phyloP scores from a whole-genome alignment of 1,284 basidiomycete species.

The Moniliophthora roreri region DNA sequence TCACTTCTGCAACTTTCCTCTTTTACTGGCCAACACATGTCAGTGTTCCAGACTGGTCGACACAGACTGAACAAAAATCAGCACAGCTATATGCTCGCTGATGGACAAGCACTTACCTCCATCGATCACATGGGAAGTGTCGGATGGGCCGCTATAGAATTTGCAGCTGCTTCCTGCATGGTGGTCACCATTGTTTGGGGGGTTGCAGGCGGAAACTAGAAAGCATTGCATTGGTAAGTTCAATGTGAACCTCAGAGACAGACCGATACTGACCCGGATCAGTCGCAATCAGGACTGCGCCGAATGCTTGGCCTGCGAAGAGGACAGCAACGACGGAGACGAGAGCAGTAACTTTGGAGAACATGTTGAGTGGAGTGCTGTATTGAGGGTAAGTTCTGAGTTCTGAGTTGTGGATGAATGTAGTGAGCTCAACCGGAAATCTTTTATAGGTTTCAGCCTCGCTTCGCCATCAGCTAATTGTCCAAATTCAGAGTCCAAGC shows the following conservation, averaged over 20 bases:
- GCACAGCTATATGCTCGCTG: not conserved
- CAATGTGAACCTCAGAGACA: not conserved
- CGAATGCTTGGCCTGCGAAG: conserved; percentile 3
- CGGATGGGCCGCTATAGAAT: conserved; percentile 2
- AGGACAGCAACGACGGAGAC: conserved; percentile 1
- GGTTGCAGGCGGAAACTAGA: conserved; percentile 2
- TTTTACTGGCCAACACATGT: not conserved
- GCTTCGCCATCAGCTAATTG: no score
- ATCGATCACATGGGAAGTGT: not conserved
- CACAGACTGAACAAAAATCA: not conserved
- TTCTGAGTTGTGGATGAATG: not conserved
- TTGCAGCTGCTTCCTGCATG: conserved; percentile 5
- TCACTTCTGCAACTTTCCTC: no score
- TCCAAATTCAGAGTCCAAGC: no score
- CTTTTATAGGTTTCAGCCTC: no score
- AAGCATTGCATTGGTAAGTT: not conserved
- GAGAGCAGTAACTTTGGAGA: not conserved
- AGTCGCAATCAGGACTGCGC: conserved; percentile 2
- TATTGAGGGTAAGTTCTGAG: not conserved
- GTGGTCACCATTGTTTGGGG: conserved; percentile 3
- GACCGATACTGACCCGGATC: not conserved
- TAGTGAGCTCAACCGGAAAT: no score
- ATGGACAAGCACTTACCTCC: not conserved
- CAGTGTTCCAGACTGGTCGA: not conserved
- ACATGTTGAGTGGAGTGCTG: not conserved